Conservation (phyloP, 192 early-diverging fungal species). For the Gorgonomyces haynaldii region DNA sequence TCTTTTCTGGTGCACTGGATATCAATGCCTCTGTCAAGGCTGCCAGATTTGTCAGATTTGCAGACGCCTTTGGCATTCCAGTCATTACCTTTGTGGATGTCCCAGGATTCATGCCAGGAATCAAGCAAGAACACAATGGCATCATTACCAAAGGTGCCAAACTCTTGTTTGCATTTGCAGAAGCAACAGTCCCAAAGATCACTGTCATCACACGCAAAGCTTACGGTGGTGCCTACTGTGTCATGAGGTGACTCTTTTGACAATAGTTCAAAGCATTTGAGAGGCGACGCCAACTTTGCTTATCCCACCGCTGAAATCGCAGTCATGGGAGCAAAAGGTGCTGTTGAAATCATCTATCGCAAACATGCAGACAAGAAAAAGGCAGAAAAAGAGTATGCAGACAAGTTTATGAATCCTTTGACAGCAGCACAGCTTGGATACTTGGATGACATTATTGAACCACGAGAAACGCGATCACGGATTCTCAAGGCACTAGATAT, state of each 20-base stretch:
- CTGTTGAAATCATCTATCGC: slow-evolving; percentile 92
- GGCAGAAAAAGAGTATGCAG: slow-evolving; percentile 7
- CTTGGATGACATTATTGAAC: slow-evolving; percentile 44
- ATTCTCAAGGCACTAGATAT: slow-evolving; percentile 84
- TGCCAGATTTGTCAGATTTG: slow-evolving; percentile 90
- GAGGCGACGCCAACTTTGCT: slow-evolving; percentile 82
- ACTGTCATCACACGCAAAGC: slow-evolving; percentile 92
- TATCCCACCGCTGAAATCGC: slow-evolving; percentile 98
- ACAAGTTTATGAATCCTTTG: slow-evolving; percentile 88
- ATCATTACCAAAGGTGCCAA: slow-evolving; percentile 97
- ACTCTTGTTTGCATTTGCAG: slow-evolving; percentile 88
- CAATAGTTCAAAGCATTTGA: slow-evolving; percentile 76
- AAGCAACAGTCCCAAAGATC: slow-evolving; percentile 94
- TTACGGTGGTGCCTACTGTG: slow-evolving; percentile 95
- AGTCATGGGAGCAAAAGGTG: slow-evolving; percentile 96
- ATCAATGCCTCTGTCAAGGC: slow-evolving; percentile 93
- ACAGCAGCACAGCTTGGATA: slow-evolving; percentile 80
- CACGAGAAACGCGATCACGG: slow-evolving; percentile 57
- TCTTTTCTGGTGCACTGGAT: slow-evolving; percentile 90
- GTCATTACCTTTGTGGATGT: slow-evolving; percentile 91
- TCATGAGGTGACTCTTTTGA: slow-evolving; percentile 74
- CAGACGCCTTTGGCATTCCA: slow-evolving; percentile 93
- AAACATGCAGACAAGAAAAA: slow-evolving; percentile 36
- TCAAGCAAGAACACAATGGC: slow-evolving; percentile 86
- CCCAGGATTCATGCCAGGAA: slow-evolving; percentile 92